These are phyloP conservation scores for Fusarium abutilonis DNA, from an alignment of 2,329 filamentous ascomycete species.

Conservation along the genomic window DNA sequence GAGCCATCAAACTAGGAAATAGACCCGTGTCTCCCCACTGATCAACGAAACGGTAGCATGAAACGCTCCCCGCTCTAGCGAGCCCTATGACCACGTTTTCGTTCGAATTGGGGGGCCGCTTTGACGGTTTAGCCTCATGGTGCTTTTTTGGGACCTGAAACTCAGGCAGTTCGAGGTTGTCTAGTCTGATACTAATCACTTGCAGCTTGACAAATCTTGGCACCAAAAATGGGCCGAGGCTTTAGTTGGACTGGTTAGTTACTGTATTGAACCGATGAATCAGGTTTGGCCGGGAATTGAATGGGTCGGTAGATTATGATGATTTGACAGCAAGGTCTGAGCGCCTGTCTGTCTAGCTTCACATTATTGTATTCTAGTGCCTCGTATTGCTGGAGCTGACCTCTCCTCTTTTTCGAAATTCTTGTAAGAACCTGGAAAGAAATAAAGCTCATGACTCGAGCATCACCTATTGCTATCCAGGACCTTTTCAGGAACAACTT, in stretches of 20 bases:
- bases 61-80: conserved; percentile 3
- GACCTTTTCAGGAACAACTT: neutral
- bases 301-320: conserved; percentile 3
- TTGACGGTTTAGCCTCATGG: conserved; percentile 8
- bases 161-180: neutral
- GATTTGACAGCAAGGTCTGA: conserved; percentile 1
- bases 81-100: conserved; percentile 9
- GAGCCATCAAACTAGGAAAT: conserved; percentile 15
- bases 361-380: conserved; percentile 14
- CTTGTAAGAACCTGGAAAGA: neutral
- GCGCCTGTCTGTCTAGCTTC: conserved; percentile 9
- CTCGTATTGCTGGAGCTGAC: conserved; percentile 9
- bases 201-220: neutral
- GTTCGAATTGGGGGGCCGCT: conserved; percentile 1
- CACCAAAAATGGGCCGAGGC: neutral
- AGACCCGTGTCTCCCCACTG: conserved; percentile 9
- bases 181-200: neutral
- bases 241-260: neutral
- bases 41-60: conserved; percentile 26
- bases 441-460: neutral
- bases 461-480: neutral
- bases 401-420: conserved; percentile 1
- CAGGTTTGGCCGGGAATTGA: neutral
- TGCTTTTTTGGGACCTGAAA: conserved; percentile 24
- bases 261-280: neutral